These are phyloP conservation scores for Colletotrichum orbiculare DNA, from an alignment of 2,329 filamentous ascomycete genomes.

Conservation along the genomic window DNA sequence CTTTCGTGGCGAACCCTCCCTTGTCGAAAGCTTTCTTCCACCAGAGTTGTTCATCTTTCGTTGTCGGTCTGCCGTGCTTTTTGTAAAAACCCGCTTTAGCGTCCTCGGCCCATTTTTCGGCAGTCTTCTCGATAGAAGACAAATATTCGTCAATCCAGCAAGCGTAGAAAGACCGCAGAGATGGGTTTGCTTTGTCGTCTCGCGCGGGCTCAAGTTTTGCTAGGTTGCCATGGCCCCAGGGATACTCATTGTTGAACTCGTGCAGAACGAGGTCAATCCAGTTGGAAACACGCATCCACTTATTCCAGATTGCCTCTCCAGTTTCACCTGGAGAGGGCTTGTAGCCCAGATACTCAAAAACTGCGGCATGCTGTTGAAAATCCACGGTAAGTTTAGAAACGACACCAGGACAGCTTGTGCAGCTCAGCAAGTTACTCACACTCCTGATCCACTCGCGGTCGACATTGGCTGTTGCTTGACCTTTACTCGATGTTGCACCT, in stretches of 20 bases:
- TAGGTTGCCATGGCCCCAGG: background rate
- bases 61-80: background rate
- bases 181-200: background rate
- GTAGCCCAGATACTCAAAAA: constrained; percentile 9
- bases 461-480: background rate
- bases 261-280: constrained; percentile 18
- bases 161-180: constrained; percentile 13
- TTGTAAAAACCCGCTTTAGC: background rate
- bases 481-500: background rate
- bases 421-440: background rate
- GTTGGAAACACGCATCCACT: constrained; percentile 29
- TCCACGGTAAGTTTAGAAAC: background rate
- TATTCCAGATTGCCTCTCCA: constrained; percentile 19
- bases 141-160: constrained; percentile 5
- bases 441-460: constrained; percentile 11
- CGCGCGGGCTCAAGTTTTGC: background rate
- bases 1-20: background rate
- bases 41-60: background rate
- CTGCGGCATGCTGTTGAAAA: background rate
- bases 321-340: background rate
- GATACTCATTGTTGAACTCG: constrained; percentile 19
- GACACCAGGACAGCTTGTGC: background rate
- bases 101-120: background rate
- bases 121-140: background rate
- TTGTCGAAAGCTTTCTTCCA: constrained; percentile 1